Percentiles rank a stretch among this genome's conserved stretches.
Conservation (phyloP, 1,284 basidiomycete genomes). For the Bjerkandera adusta region DNA sequence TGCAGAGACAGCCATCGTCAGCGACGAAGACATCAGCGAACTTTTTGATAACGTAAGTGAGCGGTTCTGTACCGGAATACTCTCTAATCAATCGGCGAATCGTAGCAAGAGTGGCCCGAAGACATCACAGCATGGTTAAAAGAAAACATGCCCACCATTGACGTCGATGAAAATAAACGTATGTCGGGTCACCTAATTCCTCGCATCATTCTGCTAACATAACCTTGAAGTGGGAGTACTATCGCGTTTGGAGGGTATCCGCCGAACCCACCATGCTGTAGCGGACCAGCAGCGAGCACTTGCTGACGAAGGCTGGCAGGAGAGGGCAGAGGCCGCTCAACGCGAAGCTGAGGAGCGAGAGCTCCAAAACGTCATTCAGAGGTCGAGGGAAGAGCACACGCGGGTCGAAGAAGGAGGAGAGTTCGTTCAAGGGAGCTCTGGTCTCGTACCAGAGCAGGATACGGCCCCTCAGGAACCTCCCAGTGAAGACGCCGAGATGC, state of each 20-base stretch:
- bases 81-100: neutral
- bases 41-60: conserved; percentile 14
- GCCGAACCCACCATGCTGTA: conserved; percentile 1
- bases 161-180: conserved; percentile 24
- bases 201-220: neutral
- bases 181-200: neutral
- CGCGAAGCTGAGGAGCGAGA: neutral
- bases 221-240: conserved; percentile 19
- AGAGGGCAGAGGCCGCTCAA: neutral
- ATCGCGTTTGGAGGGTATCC: conserved; percentile 14
- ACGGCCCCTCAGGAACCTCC: neutral
- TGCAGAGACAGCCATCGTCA: conserved; percentile 19
- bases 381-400: neutral
- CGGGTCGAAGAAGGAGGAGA: neutral
- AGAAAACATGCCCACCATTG: conserved; percentile 16
- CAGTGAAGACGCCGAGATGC: neutral
- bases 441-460: neutral
- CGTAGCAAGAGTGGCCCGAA: conserved; percentile 17
- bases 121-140: conserved; percentile 20
- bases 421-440: conserved; percentile 4
- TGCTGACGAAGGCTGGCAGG: neutral
- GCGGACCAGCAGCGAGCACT: neutral
- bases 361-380: neutral
- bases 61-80: neutral
- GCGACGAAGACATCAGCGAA: conserved; percentile 17